phyloP scores from a whole-genome alignment of 306 rosid genomes.

The Gillenia trifoliata region DNA sequence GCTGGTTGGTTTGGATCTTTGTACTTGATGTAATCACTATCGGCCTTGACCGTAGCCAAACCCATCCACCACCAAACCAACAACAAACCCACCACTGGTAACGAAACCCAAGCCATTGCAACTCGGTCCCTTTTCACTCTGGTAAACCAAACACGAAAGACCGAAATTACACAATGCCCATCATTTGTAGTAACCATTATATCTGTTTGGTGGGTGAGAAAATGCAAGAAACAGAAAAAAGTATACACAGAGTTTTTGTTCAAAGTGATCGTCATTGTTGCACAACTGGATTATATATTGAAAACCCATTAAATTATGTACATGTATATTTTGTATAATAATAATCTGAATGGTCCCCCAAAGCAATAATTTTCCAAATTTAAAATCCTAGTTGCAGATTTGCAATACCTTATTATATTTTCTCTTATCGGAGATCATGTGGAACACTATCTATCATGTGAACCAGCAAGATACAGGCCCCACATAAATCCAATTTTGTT shows the following conservation, averaged over 20 bases:
- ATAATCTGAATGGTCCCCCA: neutral
- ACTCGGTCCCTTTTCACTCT: neutral
- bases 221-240: conserved; percentile 27
- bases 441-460: neutral
- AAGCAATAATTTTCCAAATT: neutral
- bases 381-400: neutral
- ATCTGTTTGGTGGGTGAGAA: conserved; percentile 29
- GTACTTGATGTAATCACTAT: conserved; percentile 59
- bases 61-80: conserved; percentile 51
- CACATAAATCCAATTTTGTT: neutral
- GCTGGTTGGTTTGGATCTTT: conserved; percentile 66
- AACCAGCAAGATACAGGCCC: neutral
- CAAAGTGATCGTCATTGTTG: neutral
- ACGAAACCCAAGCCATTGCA: conserved; percentile 29
- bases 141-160: conserved; percentile 2
- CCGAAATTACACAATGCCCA: neutral
- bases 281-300: neutral
- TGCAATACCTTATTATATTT: neutral
- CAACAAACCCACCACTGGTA: conserved; percentile 27
- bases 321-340: neutral
- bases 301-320: neutral
- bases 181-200: conserved; percentile 21
- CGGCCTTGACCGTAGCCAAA: conserved; percentile 38
- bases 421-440: neutral
- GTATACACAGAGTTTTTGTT: neutral